A percentile compares a stretch with the other conserved stretches of the same genome.
phyloP scores from a whole-genome alignment of 2,329 filamentous ascomycete genomes.

The Colletotrichum magnum region DNA sequence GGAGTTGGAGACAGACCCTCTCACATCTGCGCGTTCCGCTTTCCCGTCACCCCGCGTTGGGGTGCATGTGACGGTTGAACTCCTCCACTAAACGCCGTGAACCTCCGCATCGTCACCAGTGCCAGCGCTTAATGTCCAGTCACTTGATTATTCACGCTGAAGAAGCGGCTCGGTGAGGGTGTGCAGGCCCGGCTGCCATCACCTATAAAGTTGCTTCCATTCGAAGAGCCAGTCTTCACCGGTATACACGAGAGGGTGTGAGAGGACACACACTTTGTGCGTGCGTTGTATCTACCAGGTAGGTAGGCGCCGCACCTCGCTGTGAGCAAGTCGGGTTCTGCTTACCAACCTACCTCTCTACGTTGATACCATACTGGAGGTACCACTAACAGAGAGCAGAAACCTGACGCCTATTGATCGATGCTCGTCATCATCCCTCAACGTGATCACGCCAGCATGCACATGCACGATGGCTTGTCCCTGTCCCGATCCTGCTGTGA shows the following conservation, averaged over 20 bases:
- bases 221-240: slow-evolving; percentile 19
- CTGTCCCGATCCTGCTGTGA: neutral
- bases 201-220: slow-evolving; percentile 2
- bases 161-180: slow-evolving; percentile 7
- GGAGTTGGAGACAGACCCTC: slow-evolving; percentile 5
- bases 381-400: too few relatives aligned
- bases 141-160: slow-evolving; percentile 34
- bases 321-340: neutral
- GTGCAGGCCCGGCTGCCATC: slow-evolving; percentile 4
- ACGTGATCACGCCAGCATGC: slow-evolving; percentile 38
- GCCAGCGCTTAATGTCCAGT: slow-evolving; percentile 21
- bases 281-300: neutral
- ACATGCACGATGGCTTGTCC: slow-evolving; percentile 26
- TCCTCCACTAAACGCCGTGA: slow-evolving; percentile 35
- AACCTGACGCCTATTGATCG: neutral
- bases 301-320: neutral
- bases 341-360: neutral
- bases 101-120: slow-evolving; percentile 26
- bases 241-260: slow-evolving; percentile 25
- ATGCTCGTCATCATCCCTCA: slow-evolving; percentile 26
- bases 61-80: slow-evolving; percentile 40
- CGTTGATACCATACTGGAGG: too few relatives aligned
- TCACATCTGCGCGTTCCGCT: slow-evolving; percentile 23
- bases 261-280: neutral
- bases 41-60: slow-evolving; percentile 30